phyloP scores from a whole-genome alignment of 2,329 filamentous ascomycete genomes.

The Sodiomyces alkalinus region DNA sequence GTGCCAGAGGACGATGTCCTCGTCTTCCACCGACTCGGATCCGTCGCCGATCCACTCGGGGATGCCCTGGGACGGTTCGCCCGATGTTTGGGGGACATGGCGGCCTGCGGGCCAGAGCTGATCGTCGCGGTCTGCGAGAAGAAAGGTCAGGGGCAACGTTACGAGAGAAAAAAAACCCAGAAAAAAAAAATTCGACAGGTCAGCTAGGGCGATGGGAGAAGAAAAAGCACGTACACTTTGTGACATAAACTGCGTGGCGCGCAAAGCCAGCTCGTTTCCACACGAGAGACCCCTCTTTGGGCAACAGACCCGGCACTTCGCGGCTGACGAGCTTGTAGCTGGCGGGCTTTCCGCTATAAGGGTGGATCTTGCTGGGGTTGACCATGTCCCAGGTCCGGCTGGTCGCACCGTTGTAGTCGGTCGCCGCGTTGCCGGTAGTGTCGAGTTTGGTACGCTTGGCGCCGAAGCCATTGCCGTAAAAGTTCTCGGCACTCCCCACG shows the following conservation, averaged over 20 bases:
- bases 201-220: too few relatives aligned
- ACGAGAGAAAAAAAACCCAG: too few relatives aligned
- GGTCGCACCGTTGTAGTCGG: slow-evolving; percentile 69
- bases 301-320: slow-evolving; percentile 64
- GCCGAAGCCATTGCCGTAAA: slow-evolving; percentile 81
- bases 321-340: slow-evolving; percentile 83
- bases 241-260: slow-evolving; percentile 75
- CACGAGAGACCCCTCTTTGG: slow-evolving; percentile 67
- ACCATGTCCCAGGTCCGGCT: slow-evolving; percentile 81
- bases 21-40: slow-evolving; percentile 56
- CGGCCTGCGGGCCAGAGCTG: slow-evolving; percentile 76
- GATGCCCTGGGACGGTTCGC: slow-evolving; percentile 58
- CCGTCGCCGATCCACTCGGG: slow-evolving; percentile 66
- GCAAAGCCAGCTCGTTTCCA: slow-evolving; percentile 87
- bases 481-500: slow-evolving; percentile 69
- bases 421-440: slow-evolving; percentile 52
- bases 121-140: slow-evolving; percentile 52
- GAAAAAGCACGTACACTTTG: slow-evolving; percentile 50
- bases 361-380: slow-evolving; percentile 73
- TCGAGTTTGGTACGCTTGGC: slow-evolving; percentile 68
- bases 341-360: slow-evolving; percentile 70
- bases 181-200: too few relatives aligned
- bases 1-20: slow-evolving; percentile 83
- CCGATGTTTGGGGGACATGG: slow-evolving; percentile 77
- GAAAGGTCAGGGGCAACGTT: background rate